These are phyloP conservation scores for Epithele typhae DNA, from an alignment of 768 basidiomycete genomes.

Conservation along the genomic window DNA sequence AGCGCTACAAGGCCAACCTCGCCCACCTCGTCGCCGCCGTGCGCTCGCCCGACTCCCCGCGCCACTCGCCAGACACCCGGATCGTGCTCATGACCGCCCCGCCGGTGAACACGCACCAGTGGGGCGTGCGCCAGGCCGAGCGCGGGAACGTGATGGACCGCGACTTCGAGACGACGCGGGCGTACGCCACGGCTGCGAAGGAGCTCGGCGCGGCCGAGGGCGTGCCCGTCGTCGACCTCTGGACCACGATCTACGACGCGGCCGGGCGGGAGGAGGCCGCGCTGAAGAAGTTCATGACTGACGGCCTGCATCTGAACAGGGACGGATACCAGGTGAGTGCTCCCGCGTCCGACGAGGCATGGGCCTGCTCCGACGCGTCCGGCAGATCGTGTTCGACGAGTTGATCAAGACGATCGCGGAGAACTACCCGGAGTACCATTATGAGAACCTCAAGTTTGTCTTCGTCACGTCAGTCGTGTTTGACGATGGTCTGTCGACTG, in stretches of 20 bases:
- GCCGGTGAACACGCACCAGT: conserved; percentile 66
- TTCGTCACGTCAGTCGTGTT: conserved; percentile 54
- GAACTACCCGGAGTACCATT: conserved; percentile 65
- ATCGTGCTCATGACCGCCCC: conserved; percentile 84
- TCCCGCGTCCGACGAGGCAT: no score
- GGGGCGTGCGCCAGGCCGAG: conserved; percentile 44
- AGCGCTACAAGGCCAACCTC: conserved; percentile 64
- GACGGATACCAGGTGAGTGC: conserved; percentile 65
- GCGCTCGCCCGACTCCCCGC: conserved; percentile 53
- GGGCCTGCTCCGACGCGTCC: no score
- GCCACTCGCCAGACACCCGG: conserved; percentile 67
- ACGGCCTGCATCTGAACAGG: conserved; percentile 80
- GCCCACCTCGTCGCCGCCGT: conserved; percentile 57
- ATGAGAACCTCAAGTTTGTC: conserved; percentile 51
- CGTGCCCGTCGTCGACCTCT: conserved; percentile 70
- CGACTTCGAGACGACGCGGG: conserved; percentile 52
- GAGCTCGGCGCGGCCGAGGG: conserved; percentile 50
- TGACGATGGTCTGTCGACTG: no score
- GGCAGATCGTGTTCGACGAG: conserved; percentile 63
- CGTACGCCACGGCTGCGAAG: conserved; percentile 68
- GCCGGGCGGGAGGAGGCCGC: conserved; percentile 57
- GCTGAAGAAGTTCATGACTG: conserved; percentile 51
- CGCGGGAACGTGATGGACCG: conserved; percentile 49
- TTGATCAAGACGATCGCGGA: conserved; percentile 53
- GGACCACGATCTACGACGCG: conserved; percentile 71